Percentiles rank a stretch among this genome's conserved stretches.
These are phyloP conservation scores for Saccharomycodes ludwigii DNA, from an alignment of 805 yeast genomes.

Conservation along the genomic window DNA sequence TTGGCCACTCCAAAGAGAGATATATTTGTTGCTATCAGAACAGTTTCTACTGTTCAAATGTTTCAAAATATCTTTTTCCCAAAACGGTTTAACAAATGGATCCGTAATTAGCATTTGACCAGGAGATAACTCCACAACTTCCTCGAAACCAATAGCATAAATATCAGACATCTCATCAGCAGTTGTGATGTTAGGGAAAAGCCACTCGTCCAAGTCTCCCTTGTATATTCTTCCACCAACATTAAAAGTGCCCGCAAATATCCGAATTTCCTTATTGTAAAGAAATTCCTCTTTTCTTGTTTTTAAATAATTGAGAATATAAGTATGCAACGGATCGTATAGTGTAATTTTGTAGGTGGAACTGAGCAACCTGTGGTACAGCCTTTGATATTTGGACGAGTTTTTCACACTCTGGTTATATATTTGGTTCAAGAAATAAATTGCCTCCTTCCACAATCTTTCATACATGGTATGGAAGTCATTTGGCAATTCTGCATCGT, in stretches of 20 bases:
- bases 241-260: constrained; percentile 81
- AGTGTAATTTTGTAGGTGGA: constrained; percentile 38
- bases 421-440: constrained; percentile 69
- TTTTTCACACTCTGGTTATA: constrained; percentile 36
- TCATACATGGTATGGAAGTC: constrained; percentile 60
- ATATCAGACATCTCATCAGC: constrained; percentile 41
- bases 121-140: constrained; percentile 71
- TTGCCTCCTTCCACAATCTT: constrained; percentile 86
- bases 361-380: constrained; percentile 17
- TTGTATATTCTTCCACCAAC: constrained; percentile 57
- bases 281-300: constrained; percentile 43
- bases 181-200: constrained; percentile 43
- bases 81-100: constrained; percentile 39
- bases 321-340: constrained; percentile 85
- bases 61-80: constrained; percentile 52
- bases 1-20: constrained; percentile 61
- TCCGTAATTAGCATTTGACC: constrained; percentile 78
- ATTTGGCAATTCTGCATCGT: constrained; percentile 24
- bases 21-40: constrained; percentile 31
- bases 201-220: constrained; percentile 60
- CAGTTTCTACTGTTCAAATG: constrained; percentile 29
- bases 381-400: constrained; percentile 18
- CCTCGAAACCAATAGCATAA: constrained; percentile 78
- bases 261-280: constrained; percentile 41
- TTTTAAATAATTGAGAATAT: constrained; percentile 53